Evolutionary conservation across 2,329 filamentous ascomycete species (phyloP).

Genomic region (Ascochyta rabiei): DNA sequence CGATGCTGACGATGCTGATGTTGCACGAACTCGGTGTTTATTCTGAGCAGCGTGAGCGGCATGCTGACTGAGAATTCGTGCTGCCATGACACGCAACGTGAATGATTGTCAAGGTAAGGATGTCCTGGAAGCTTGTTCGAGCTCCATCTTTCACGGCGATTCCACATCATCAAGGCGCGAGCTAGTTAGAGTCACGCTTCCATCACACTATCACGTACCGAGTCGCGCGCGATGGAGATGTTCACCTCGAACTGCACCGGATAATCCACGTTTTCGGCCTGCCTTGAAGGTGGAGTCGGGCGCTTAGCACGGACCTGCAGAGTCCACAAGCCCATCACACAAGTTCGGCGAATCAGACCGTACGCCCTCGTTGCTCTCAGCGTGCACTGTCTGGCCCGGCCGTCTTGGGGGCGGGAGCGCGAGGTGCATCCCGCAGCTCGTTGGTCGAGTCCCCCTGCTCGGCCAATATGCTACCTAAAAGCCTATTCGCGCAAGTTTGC

Average conservation of each 20-base stretch:
- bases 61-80: constrained; percentile 11
- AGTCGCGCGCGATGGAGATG: constrained; percentile 21
- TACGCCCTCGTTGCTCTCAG: constrained; percentile 14
- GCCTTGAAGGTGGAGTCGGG: constrained; percentile 29
- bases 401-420: constrained; percentile 26
- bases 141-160: not conserved
- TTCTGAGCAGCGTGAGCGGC: not conserved
- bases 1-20: not conserved
- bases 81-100: constrained; percentile 4
- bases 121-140: not conserved
- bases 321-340: constrained; percentile 37
- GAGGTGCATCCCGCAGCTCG: constrained; percentile 38
- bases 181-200: constrained; percentile 24
- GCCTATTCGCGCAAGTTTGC: constrained; percentile 35
- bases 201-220: constrained; percentile 36
- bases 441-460: constrained; percentile 38
- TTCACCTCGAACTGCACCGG: constrained; percentile 12
- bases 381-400: constrained; percentile 29
- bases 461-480: constrained; percentile 35
- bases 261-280: constrained; percentile 15
- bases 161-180: constrained; percentile 4
- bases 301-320: constrained; percentile 34
- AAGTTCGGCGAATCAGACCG: constrained; percentile 25
- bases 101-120: not conserved
- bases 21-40: not conserved